These are phyloP conservation scores for Pseudonitzschia multistriata DNA, from an alignment of 108 stramenopile species.

Conservation along the genomic window DNA sequence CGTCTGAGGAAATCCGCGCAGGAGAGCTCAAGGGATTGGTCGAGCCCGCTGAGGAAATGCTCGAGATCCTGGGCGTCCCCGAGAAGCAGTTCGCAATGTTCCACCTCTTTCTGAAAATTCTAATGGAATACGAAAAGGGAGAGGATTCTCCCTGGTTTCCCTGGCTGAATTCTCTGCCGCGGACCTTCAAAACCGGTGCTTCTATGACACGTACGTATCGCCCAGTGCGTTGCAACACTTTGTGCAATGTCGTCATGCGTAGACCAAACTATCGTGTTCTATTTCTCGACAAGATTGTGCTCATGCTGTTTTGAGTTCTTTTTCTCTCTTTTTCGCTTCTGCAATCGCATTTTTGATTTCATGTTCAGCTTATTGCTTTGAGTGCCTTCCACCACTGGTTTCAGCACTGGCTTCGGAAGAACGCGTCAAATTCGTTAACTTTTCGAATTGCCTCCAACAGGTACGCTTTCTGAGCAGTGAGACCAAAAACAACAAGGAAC, in stretches of 20 bases:
- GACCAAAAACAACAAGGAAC: conserved; percentile 42
- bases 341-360: not conserved
- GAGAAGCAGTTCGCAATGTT: conserved; percentile 20
- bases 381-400: conserved; percentile 22
- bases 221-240: not conserved
- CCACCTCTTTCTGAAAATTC: conserved; percentile 50
- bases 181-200: conserved; percentile 44
- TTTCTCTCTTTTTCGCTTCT: not conserved
- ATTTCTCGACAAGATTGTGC: not conserved
- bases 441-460: conserved; percentile 13
- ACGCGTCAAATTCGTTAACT: conserved; percentile 26
- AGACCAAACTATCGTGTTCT: not conserved
- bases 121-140: conserved; percentile 52
- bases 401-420: conserved; percentile 3
- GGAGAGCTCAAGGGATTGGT: conserved; percentile 10
- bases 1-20: conserved; percentile 4
- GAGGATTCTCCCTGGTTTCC: conserved; percentile 47
- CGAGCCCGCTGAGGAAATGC: conserved; percentile 30
- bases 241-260: not conserved
- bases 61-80: conserved; percentile 13
- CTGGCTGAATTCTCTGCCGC: conserved; percentile 49
- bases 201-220: conserved; percentile 35
- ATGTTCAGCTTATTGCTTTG: conserved; percentile 13
- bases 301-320: not conserved
- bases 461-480: conserved; percentile 24